Evolutionary conservation across 331 rosid species (phyloP), one percentile per base, ranked within the genome.

Genomic region (Malus hybrid): DNA sequence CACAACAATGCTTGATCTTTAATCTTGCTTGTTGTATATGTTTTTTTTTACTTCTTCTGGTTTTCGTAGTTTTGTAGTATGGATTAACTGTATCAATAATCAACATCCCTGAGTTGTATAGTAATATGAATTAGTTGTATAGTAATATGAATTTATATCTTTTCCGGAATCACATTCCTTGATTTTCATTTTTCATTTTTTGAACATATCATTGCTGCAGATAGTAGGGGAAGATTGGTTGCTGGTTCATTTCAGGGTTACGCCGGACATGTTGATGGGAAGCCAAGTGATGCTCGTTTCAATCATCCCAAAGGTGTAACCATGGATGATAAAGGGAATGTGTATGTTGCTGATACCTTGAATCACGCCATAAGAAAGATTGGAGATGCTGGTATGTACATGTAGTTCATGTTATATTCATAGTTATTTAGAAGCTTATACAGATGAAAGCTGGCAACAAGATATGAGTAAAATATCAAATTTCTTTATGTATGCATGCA

Each of bases 171-270:
- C 44, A 14, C n/a, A 67, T 39, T 73, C 39, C 42, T 18, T 36
- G 12, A 60, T 59, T 27, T 60, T 9, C 31, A 46, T 50, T 39
- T 32, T 68, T 80, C 18, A 4, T 42, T 69, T 50, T 68, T 29
- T 39, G 76, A 61, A 73, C 50, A 18, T 80, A 72, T 60, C 50
- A 44, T 76, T 80, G 65, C 69, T 82, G 87, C 95, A 93, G 99
- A 94, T 84, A 94, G 97, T 80, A 84, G 99, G 85, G 99, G 90
- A 80, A 90, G 99, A 85, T 82, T 94, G 81, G 96, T 94, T 73
- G 99, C 97, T 67, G 97, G 97, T 9, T 94, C 99, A 61, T 94
- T 94, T 86, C 97, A 88, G 84, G 97, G 99, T 27, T 71, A 87
- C 85, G 85, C 93, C 4, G 97, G 97, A 52, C 96, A 94, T 79